Evolutionary conservation across 345 rosid species (phyloP).

Genomic region (Heritiera fomes): DNA sequence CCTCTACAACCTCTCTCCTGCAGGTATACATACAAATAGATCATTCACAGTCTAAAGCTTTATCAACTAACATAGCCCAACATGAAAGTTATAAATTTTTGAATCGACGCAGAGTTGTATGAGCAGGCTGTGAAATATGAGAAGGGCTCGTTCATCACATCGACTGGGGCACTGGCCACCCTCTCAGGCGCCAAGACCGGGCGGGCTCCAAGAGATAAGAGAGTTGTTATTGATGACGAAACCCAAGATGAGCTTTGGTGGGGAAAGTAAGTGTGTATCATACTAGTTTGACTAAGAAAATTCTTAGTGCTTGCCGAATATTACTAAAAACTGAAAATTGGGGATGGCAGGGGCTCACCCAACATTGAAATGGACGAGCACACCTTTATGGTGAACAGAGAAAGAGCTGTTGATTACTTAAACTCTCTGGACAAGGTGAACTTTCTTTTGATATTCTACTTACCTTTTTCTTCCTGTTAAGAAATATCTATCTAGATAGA

Average conservation of each 20-base stretch:
- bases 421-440: conserved; percentile 91
- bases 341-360: conserved; percentile 78
- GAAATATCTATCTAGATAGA: not conserved
- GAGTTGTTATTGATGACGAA: conserved; percentile 75
- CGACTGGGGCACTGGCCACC: conserved; percentile 89
- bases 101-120: conserved; percentile 63
- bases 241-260: conserved; percentile 89
- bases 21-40: conserved; percentile 42
- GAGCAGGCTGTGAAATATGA: conserved; percentile 89
- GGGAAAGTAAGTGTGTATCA: conserved; percentile 76
- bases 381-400: conserved; percentile 91
- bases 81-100: not conserved
- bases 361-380: conserved; percentile 99
- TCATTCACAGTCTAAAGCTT: not conserved
- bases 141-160: conserved; percentile 85
- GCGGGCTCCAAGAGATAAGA: conserved; percentile 93
- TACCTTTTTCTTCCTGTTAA: not conserved
- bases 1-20: conserved; percentile 95
- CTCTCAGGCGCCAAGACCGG: conserved; percentile 98
- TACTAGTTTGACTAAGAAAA: too few species aligned
- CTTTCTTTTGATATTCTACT: not conserved
- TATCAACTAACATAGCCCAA: too few species aligned
- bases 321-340: not conserved
- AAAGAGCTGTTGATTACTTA: conserved; percentile 97
- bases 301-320: not conserved